Evolutionary conservation across 2,329 filamentous ascomycete genomes (phyloP).

Genomic region (Ophiosphaerella herpotricha): DNA sequence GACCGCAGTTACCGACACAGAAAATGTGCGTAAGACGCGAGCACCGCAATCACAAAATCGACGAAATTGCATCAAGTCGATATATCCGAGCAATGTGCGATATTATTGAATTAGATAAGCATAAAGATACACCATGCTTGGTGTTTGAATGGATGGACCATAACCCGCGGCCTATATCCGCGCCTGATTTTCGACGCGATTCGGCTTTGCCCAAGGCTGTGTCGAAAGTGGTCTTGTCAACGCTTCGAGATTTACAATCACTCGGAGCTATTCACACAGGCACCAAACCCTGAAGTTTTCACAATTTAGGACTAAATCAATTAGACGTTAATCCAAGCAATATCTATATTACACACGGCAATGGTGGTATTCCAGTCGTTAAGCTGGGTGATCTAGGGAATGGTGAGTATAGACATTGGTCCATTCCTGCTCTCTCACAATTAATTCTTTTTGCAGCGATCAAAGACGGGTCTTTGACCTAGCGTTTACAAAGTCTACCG

Average conservation of each 20-base stretch:
- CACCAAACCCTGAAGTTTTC: too few relatives aligned
- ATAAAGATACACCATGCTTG: slow-evolving; percentile 13
- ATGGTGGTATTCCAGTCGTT: slow-evolving; percentile 13
- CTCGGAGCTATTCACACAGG: too few relatives aligned
- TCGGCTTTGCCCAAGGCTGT: too few relatives aligned
- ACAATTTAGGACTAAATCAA: slow-evolving; percentile 6
- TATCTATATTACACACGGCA: slow-evolving; percentile 17
- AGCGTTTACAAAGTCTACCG: slow-evolving; percentile 5
- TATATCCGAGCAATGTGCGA: slow-evolving; percentile 22
- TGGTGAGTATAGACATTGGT: slow-evolving; percentile 1
- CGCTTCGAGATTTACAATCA: too few relatives aligned
- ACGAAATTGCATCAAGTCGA: slow-evolving; percentile 14
- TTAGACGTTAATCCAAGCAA: slow-evolving; percentile 27
- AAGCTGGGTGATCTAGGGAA: slow-evolving; percentile 26
- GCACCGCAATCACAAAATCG: slow-evolving; percentile 16
- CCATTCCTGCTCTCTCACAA: not conserved
- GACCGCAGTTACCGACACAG: slow-evolving; percentile 9
- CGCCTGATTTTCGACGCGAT: too few relatives aligned
- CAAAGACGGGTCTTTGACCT: slow-evolving; percentile 1
- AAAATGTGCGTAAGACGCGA: slow-evolving; percentile 18
- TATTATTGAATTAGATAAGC: slow-evolving; percentile 6
- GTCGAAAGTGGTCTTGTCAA: too few relatives aligned
- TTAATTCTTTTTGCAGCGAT: slow-evolving; percentile 1
- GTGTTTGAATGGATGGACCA: slow-evolving; percentile 32
- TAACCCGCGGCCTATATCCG: too few relatives aligned